phyloP scores from a whole-genome alignment of 208 protist species.

The Trypanosoma lewisi region DNA sequence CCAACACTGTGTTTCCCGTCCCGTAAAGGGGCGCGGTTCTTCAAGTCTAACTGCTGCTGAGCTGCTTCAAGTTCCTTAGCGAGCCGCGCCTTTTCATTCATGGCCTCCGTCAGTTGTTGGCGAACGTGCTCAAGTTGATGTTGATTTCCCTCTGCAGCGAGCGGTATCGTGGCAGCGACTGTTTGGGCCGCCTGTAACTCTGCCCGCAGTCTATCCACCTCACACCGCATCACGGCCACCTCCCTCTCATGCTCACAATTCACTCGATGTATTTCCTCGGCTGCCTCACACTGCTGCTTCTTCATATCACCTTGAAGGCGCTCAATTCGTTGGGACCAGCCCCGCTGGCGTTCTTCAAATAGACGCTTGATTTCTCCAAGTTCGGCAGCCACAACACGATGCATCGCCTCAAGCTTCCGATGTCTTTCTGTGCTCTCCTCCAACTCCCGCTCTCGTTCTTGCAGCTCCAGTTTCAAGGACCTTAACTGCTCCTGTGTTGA shows the following conservation, averaged over 20 bases:
- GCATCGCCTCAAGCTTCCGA: slow-evolving; percentile 12
- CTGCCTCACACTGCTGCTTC: slow-evolving; percentile 21
- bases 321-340: slow-evolving; percentile 24
- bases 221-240: slow-evolving; percentile 5
- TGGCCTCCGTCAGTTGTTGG: slow-evolving; percentile 41
- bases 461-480: not conserved
- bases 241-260: slow-evolving; percentile 26
- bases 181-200: slow-evolving; percentile 47
- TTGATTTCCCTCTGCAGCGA: slow-evolving; percentile 38
- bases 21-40: slow-evolving; percentile 18
- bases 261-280: slow-evolving; percentile 25
- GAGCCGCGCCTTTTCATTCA: slow-evolving; percentile 31
- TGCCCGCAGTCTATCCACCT: slow-evolving; percentile 22
- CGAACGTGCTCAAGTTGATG: slow-evolving; percentile 41
- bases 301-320: slow-evolving; percentile 30
- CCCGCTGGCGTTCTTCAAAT: slow-evolving; percentile 24
- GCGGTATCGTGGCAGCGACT: slow-evolving; percentile 46
- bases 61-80: slow-evolving; percentile 31
- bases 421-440: slow-evolving; percentile 10
- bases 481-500: not conserved
- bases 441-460: slow-evolving; percentile 28
- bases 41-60: slow-evolving; percentile 28
- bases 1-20: slow-evolving; percentile 17
- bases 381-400: slow-evolving; percentile 4
- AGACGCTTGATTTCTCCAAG: slow-evolving; percentile 10